These are phyloP conservation scores for Colletotrichum viniferum DNA, from an alignment of 2,329 filamentous ascomycete genomes.

Conservation along the genomic window DNA sequence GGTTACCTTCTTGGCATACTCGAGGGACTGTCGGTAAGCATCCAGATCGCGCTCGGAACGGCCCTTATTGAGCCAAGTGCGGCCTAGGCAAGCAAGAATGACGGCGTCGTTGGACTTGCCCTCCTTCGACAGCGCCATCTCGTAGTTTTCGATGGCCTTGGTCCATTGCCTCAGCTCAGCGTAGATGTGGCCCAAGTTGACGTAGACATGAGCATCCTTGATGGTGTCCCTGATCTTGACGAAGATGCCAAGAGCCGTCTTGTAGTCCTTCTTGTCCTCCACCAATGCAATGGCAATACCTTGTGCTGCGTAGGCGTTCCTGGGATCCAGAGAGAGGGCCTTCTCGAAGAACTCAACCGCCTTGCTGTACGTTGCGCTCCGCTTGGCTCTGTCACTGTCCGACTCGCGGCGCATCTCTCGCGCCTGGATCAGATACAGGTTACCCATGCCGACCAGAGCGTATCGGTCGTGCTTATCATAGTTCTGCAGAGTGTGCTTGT, in stretches of 20 bases:
- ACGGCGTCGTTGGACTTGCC: constrained; percentile 74
- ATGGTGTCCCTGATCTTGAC: constrained; percentile 89
- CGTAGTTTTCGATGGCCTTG: constrained; percentile 94
- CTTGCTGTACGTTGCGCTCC: constrained; percentile 83
- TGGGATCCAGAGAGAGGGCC: constrained; percentile 89
- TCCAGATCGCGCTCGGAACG: constrained; percentile 65
- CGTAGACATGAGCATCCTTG: constrained; percentile 84
- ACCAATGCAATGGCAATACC: constrained; percentile 93
- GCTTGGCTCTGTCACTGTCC: constrained; percentile 89
- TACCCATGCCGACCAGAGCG: constrained; percentile 95
- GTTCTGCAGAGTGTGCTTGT: constrained; percentile 93
- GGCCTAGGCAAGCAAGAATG: constrained; percentile 84
- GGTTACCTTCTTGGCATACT: constrained; percentile 67
- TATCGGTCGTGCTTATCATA: constrained; percentile 99
- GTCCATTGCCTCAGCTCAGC: constrained; percentile 88
- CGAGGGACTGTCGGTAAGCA: constrained; percentile 60
- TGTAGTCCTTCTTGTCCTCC: constrained; percentile 91
- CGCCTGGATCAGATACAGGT: constrained; percentile 83
- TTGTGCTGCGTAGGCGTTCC: constrained; percentile 95
- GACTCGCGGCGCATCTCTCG: constrained; percentile 93
- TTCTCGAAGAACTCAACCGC: constrained; percentile 99
- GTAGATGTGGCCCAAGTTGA: constrained; percentile 94
- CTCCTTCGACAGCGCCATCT: constrained; percentile 80
- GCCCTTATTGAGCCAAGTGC: constrained; percentile 84
- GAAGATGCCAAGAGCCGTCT: constrained; percentile 83